A percentile compares a stretch with the other conserved stretches of the same genome.
Evolutionary conservation across 1,284 basidiomycete species (phyloP).

Genomic region (Malassezia brasiliensis): DNA sequence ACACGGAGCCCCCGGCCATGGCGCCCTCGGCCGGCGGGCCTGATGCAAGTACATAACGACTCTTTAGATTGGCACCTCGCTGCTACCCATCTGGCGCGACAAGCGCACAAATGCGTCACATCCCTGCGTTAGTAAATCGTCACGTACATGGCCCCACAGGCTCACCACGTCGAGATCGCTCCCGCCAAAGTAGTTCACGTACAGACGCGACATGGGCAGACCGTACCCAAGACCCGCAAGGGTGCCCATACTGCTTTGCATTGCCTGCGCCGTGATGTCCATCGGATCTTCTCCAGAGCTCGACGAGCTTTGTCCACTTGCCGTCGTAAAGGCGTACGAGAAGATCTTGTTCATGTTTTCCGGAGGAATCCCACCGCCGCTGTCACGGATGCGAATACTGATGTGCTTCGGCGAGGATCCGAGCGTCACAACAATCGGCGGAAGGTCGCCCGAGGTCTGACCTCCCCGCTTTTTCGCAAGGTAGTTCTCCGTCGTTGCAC

Average conservation of each 20-base stretch:
- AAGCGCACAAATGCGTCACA: conserved; percentile 40
- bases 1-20: background rate
- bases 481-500: conserved; percentile 57
- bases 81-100: conserved; percentile 27
- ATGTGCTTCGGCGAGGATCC: conserved; percentile 59
- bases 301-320: conserved; percentile 55
- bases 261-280: conserved; percentile 55
- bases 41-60: background rate
- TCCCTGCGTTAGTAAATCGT: conserved; percentile 18
- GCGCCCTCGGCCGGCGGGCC: background rate
- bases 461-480: conserved; percentile 2
- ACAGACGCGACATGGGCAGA: conserved; percentile 71
- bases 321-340: conserved; percentile 81
- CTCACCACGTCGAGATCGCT: conserved; percentile 20
- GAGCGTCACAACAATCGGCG: conserved; percentile 61
- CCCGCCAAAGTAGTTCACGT: conserved; percentile 53
- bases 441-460: conserved; percentile 45
- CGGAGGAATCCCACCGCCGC: conserved; percentile 71
- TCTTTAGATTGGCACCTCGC: conserved; percentile 12
- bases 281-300: conserved; percentile 56
- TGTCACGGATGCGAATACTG: conserved; percentile 69
- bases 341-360: conserved; percentile 68
- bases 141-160: conserved; percentile 21
- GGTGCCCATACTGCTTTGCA: conserved; percentile 65
- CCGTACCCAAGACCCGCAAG: conserved; percentile 64